Conservation (phyloP, 2,329 filamentous ascomycete genomes). For the Fonsecaea pedrosoi region DNA sequence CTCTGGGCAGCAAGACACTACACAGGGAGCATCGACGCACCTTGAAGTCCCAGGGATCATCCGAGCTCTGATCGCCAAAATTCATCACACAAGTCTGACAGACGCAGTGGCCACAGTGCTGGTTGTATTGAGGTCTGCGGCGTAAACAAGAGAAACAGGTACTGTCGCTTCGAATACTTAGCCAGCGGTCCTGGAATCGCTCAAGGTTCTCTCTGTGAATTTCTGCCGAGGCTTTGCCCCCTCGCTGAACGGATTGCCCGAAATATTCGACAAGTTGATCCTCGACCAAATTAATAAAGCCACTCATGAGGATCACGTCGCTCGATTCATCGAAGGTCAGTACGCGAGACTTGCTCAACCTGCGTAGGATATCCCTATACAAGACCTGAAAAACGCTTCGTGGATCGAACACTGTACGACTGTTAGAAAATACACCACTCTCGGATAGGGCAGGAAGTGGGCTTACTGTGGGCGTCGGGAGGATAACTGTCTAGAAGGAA, state of each 20-base stretch:
- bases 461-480: slow-evolving; percentile 35
- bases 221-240: too few relatives aligned
- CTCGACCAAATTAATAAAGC: too few relatives aligned
- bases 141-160: slow-evolving; percentile 45
- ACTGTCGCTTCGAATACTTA: neutral
- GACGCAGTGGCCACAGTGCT: slow-evolving; percentile 46
- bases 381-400: slow-evolving; percentile 5
- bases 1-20: slow-evolving; percentile 4
- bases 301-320: too few relatives aligned
- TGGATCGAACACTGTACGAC: slow-evolving; percentile 15
- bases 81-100: slow-evolving; percentile 45
- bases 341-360: too few relatives aligned
- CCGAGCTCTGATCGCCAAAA: slow-evolving; percentile 37
- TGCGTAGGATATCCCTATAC: slow-evolving; percentile 6
- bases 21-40: slow-evolving; percentile 31
- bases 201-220: neutral
- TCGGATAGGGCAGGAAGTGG: too few relatives aligned
- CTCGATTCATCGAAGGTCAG: too few relatives aligned
- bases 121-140: slow-evolving; percentile 42
- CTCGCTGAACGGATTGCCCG: neutral
- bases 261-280: slow-evolving; percentile 5
- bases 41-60: slow-evolving; percentile 36
- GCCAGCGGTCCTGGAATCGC: neutral
- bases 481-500: slow-evolving; percentile 42
- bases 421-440: too few relatives aligned